phyloP scores from a whole-genome alignment of 345 rosid genomes.

The Psidium friedrichsthalianum region DNA sequence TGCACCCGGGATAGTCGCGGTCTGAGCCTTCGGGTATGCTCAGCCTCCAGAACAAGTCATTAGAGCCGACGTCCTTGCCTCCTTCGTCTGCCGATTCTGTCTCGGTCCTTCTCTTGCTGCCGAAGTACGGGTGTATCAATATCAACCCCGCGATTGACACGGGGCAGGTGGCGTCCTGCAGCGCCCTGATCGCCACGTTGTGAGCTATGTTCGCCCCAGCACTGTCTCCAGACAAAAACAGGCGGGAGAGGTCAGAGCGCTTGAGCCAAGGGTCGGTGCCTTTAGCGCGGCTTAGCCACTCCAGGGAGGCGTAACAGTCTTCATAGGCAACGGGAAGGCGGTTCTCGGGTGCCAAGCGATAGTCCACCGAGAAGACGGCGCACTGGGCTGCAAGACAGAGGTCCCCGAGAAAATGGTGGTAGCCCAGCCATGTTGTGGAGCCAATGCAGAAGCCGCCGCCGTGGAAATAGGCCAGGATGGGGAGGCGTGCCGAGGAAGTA shows the following conservation, averaged over 20 bases:
- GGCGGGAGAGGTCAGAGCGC: conserved; percentile 22
- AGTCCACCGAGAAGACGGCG: conserved; percentile 42
- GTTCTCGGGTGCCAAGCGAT: conserved; percentile 49
- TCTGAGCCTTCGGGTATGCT: conserved; percentile 35
- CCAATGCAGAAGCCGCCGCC: conserved; percentile 66
- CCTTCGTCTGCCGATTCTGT: conserved; percentile 23
- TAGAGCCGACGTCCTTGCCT: conserved; percentile 15
- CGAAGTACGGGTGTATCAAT: conserved; percentile 48
- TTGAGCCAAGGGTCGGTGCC: conserved; percentile 40
- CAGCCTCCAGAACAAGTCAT: conserved; percentile 50
- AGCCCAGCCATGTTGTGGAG: conserved; percentile 52
- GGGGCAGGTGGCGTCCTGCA: conserved; percentile 1
- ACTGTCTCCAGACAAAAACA: conserved; percentile 51
- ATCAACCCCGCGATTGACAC: conserved; percentile 31
- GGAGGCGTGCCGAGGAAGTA: conserved; percentile 2
- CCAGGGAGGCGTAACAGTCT: conserved; percentile 36
- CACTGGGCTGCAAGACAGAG: conserved; percentile 20
- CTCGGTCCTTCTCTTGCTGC: conserved; percentile 41
- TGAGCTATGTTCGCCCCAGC: conserved; percentile 63
- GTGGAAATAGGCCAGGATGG: conserved; percentile 46
- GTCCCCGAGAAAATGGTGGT: conserved; percentile 58
- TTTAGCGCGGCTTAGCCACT: conserved; percentile 22
- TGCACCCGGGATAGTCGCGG: conserved; percentile 45
- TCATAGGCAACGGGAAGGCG: conserved; percentile 48
- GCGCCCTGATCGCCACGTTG: conserved; percentile 25